These are phyloP conservation scores for Trapa incisa DNA, from an alignment of 345 rosid genomes.

Conservation along the genomic window DNA sequence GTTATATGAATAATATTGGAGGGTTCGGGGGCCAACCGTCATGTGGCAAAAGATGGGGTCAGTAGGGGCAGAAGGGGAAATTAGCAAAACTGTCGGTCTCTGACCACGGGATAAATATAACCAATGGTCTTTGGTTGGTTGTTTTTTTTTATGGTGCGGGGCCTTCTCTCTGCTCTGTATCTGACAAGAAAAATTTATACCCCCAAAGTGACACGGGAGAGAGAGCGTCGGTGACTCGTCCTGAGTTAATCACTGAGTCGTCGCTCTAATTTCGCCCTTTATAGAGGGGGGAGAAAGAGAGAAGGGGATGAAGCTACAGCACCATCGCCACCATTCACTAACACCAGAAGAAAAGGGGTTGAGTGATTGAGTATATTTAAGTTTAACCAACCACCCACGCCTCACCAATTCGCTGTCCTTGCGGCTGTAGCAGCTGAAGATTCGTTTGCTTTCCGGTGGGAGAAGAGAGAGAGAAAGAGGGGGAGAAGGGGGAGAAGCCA, in stretches of 20 bases:
- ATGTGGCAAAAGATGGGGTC: neutral
- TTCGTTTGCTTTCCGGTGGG: neutral
- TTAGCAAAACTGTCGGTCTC: conserved; percentile 37
- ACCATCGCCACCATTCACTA: neutral
- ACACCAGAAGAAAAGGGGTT: no score
- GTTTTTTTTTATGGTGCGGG: neutral
- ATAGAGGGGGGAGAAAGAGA: neutral
- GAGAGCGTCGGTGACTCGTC: conserved; percentile 66
- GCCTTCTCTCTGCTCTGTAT: conserved; percentile 11
- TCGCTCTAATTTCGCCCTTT: neutral
- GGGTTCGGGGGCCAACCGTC: neutral
- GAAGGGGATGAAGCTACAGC: neutral
- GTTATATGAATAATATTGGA: no score
- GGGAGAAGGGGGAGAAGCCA: conserved; percentile 1
- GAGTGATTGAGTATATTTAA: conserved; percentile 1
- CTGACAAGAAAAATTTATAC: no score
- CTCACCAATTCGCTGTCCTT: conserved; percentile 7
- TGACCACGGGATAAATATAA: conserved; percentile 39
- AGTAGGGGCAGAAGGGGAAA: conserved; percentile 24
- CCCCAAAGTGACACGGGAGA: no score
- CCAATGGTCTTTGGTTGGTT: conserved; percentile 36
- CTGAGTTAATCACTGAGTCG: conserved; percentile 28
- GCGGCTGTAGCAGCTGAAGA: neutral
- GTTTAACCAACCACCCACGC: conserved; percentile 13
- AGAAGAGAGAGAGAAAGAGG: conserved; percentile 7